A percentile compares a stretch with the other conserved stretches of the same genome.
Evolutionary conservation across 2,329 filamentous ascomycete genomes (phyloP).

Genomic region (Diaporthe amygdali): DNA sequence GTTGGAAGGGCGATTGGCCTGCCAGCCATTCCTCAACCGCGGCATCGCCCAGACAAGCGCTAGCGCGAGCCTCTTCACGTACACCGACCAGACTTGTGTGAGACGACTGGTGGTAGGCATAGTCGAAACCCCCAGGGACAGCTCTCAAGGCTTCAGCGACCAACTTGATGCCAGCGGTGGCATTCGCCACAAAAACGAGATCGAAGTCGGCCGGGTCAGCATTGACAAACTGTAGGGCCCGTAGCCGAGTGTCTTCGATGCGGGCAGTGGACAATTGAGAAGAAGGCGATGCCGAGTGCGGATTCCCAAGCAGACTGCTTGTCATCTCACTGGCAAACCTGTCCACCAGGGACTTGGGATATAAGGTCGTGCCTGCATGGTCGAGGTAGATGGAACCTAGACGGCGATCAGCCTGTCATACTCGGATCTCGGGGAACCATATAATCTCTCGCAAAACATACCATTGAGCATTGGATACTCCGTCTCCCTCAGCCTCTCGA

Average conservation of each 20-base stretch:
- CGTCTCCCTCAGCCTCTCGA: slow-evolving; percentile 61
- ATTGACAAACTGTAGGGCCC: slow-evolving; percentile 77
- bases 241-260: slow-evolving; percentile 77
- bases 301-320: slow-evolving; percentile 83
- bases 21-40: slow-evolving; percentile 71
- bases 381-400: slow-evolving; percentile 84
- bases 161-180: slow-evolving; percentile 86
- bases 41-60: slow-evolving; percentile 69
- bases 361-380: slow-evolving; percentile 91
- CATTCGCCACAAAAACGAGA: slow-evolving; percentile 86
- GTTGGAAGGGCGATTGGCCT: slow-evolving; percentile 39
- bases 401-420: slow-evolving; percentile 17
- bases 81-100: slow-evolving; percentile 89
- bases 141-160: slow-evolving; percentile 77
- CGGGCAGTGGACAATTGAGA: slow-evolving; percentile 78
- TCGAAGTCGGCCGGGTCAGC: slow-evolving; percentile 85
- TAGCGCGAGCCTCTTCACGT: slow-evolving; percentile 70
- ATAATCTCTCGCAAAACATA: slow-evolving; percentile 35
- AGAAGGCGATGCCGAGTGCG: slow-evolving; percentile 83
- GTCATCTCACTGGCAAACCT: slow-evolving; percentile 81
- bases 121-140: slow-evolving; percentile 74
- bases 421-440: not conserved
- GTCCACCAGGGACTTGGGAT: slow-evolving; percentile 81
- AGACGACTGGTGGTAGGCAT: slow-evolving; percentile 81
- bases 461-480: slow-evolving; percentile 77